Base-by-base conservation (phyloP, 495 filamentous ascomycete species). In the Penicillium bovifimosum region DNA sequence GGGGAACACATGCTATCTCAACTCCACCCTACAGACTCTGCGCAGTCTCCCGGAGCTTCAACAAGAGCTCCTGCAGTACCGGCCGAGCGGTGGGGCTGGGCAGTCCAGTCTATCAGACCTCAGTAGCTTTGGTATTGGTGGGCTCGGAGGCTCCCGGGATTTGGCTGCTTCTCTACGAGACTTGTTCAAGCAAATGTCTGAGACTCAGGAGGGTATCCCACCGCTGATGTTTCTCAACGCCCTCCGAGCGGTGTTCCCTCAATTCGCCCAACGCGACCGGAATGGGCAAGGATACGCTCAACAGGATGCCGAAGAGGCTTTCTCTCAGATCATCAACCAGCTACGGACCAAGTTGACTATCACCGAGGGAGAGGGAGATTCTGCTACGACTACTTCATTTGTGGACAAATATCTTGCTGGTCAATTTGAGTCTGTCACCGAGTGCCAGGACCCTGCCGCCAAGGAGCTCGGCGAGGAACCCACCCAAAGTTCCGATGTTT, bases 1-100 rank as follows among this genome's bases (percentile, higher is more conserved):
- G 53, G 93, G 93, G 20, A 98, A 98, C 64, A 97, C 93, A 1
- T 98, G 93, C 76, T 98, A 98, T 66, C 83, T 97, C 63, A 98
- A 98, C 76, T 91, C 95, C 18, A 96, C 93, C 0, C 79, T 98
- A 17, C 93, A 98, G 68, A 83, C 89, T 5, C 74, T 98, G 50
- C 82, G 89, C 49, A 80, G 88, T 53, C 88, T 98, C 47, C 95
- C 95, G 0, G 93, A 98, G 70, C 78, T 98, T 24, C 90, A 96
- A 60, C 77, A 87, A 32, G 85, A 91, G 63, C 79, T 98, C 14
- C 61, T 67, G 32, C 79, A 76, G 54, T 96, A 96, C 69, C 77
- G 76, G 29, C 66, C 80, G 26, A 63, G 66, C 35, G 55, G 59
- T 40, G 50, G 53, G 16, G 59, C 63, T 47, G 69, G 59, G 41